Evolutionary conservation across 2,329 filamentous ascomycete species (phyloP), one percentile per base, ranked within the genome.

Genomic region (Zymoseptoria passerinii): DNA sequence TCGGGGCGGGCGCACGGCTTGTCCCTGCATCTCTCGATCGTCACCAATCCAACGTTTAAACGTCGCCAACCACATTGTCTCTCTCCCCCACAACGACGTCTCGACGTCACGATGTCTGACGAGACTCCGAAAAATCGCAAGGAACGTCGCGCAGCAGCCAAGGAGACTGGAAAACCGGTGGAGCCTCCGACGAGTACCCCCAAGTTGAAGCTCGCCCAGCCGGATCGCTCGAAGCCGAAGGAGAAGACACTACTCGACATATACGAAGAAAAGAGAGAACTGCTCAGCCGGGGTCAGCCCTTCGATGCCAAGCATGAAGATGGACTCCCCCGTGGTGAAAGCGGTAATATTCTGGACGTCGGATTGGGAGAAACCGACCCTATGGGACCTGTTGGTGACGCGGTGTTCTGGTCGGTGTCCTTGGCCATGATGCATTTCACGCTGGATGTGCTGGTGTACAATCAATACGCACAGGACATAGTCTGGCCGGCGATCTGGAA

Each of bases 371-470:
- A 75, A 18, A 74, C 74, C 49, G 74, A 76, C 7, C 67, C 75
- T 0, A 74, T 81, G 19, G 78, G 79, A 0, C 75, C 78, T 7
- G 49, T 75, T 1, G 78, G 74, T 48, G 73, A 80, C 56, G 74
- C 78, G 1, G 63, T 81, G 23, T 75, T 81, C 56, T 80, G 78
- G 67, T 71, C 75, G 6, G 74, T 83, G 9, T 84, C 83, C 62
- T 74, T 94, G 66, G 78, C 83, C 10, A 88, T 86, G 78, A 74
- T 92, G 54, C 88, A 92, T 70, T 85, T 91, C 65, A 90, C 87
- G 0, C 80, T 94, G 55, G 89, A 92, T 69, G 84, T 91, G 44
- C 77, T 94, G 9, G 88, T 91, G 20, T 87, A 90, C 71, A 81
- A 86, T 65, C 89, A 94, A 73, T 94, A 90, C 67, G 83, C 84